Conservation (phyloP, 2,329 filamentous ascomycete species). For the Colletotrichum tanaceti region DNA sequence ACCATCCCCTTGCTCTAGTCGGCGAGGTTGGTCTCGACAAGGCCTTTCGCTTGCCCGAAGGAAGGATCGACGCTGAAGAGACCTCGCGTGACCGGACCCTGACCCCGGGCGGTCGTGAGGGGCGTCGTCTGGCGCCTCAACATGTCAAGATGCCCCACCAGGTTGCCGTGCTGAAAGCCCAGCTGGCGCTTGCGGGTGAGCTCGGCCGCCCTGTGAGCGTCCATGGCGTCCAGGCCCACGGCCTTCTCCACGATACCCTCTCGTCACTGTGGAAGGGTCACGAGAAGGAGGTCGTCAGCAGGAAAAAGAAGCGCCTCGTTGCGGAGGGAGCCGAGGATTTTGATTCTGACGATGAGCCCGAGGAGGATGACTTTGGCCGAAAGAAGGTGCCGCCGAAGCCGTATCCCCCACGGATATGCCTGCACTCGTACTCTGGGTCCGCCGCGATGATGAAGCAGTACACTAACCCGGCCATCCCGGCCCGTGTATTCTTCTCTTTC, state of each 20-base stretch:
- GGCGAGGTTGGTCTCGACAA: conserved; percentile 85
- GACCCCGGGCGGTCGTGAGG: conserved; percentile 78
- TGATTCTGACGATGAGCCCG: conserved; percentile 51
- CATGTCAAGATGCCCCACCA: conserved; percentile 78
- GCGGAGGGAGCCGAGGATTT: conserved; percentile 61
- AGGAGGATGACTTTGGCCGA: conserved; percentile 38
- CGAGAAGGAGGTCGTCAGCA: conserved; percentile 71
- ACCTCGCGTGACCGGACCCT: conserved; percentile 57
- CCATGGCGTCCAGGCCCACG: conserved; percentile 82
- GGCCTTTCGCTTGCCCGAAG: conserved; percentile 77
- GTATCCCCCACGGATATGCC: conserved; percentile 88
- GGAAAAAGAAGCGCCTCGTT: conserved; percentile 65
- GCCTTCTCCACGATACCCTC: conserved; percentile 74
- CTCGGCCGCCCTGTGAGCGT: conserved; percentile 73
- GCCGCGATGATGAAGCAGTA: conserved; percentile 83
- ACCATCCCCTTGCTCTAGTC: conserved; percentile 73
- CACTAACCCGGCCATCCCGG: conserved; percentile 76
- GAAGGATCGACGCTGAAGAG: conserved; percentile 57
- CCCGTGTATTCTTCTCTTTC: conserved; percentile 87
- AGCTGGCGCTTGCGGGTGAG: conserved; percentile 78
- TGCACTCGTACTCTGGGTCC: conserved; percentile 91
- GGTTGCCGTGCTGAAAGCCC: conserved; percentile 71
- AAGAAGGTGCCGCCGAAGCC: conserved; percentile 56
- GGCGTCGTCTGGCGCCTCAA: conserved; percentile 74
- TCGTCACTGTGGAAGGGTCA: conserved; percentile 76